Evolutionary conservation across 2,329 filamentous ascomycete species (phyloP).

Genomic region (Aspergillus ustus): DNA sequence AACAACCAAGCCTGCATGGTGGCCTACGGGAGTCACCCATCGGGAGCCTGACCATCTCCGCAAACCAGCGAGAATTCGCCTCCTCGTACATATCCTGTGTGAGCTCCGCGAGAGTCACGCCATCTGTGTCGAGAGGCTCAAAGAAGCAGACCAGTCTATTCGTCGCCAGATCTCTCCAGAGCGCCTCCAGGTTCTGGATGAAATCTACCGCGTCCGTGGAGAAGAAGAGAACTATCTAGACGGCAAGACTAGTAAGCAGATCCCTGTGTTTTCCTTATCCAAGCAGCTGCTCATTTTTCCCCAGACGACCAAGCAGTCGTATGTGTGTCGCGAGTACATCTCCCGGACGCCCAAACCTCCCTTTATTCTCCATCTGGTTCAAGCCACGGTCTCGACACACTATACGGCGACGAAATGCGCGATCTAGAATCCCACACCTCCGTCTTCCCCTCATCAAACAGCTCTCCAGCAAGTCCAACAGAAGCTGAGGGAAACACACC

Average conservation of each 20-base stretch:
- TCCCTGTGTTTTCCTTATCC: background rate
- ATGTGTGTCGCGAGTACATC: conserved; percentile 33
- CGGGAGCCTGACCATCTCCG: conserved; percentile 40
- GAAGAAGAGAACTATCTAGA: conserved; percentile 39
- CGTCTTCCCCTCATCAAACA: conserved; percentile 24
- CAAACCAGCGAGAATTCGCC: conserved; percentile 35
- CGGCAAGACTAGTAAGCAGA: conserved; percentile 33
- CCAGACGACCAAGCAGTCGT: conserved; percentile 33
- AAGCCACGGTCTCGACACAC: conserved; percentile 17
- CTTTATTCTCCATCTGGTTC: conserved; percentile 23
- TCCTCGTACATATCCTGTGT: conserved; percentile 41
- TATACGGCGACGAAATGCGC: conserved; percentile 22
- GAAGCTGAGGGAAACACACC: background rate
- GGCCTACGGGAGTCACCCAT: conserved; percentile 38
- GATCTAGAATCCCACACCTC: conserved; percentile 30
- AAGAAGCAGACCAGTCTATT: conserved; percentile 40
- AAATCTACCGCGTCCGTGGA: conserved; percentile 40
- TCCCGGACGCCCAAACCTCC: conserved; percentile 28
- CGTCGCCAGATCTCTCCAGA: conserved; percentile 37
- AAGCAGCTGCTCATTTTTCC: background rate
- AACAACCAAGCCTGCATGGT: conserved; percentile 41
- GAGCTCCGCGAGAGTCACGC: conserved; percentile 39
- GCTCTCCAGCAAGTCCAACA: conserved; percentile 13
- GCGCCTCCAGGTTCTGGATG: conserved; percentile 37
- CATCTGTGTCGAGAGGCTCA: conserved; percentile 38